Evolutionary conservation across 352 stramenopile genomes (phyloP).

Genomic region (Thraustotheca clavata): DNA sequence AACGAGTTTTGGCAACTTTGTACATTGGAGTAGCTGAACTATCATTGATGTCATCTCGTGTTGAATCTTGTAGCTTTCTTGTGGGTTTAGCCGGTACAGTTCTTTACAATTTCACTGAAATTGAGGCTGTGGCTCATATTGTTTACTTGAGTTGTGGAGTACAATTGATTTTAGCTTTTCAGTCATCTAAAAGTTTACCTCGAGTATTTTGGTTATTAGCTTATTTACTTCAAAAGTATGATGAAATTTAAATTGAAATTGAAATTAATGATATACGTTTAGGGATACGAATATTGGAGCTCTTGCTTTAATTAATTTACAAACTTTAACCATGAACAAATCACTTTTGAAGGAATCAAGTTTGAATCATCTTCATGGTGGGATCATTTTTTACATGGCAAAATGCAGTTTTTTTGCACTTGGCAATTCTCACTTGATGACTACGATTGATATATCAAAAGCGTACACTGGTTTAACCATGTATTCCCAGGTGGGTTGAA

Average conservation of each 20-base stretch:
- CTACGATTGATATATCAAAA: slow-evolving; percentile 84
- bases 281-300: slow-evolving; percentile 18
- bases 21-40: slow-evolving; percentile 21
- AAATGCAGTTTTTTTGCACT: slow-evolving; percentile 76
- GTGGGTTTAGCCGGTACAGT: slow-evolving; percentile 27
- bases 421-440: slow-evolving; percentile 84
- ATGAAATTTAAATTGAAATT: not conserved
- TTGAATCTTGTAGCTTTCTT: slow-evolving; percentile 24
- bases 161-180: not conserved
- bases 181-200: not conserved
- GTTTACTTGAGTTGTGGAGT: not conserved
- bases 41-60: not conserved
- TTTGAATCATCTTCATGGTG: too few species aligned
- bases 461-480: slow-evolving; percentile 68
- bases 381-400: slow-evolving; percentile 27
- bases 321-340: not conserved
- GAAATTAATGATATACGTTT: not conserved
- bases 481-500: slow-evolving; percentile 55
- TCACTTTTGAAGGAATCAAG: not conserved
- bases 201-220: slow-evolving; percentile 13
- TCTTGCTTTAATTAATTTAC: slow-evolving; percentile 27
- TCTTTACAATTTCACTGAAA: not conserved
- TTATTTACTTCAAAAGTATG: slow-evolving; percentile 12
- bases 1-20: slow-evolving; percentile 34
- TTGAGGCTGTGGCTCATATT: not conserved